These are phyloP conservation scores for Naganishia cerealis DNA, from an alignment of 1,284 basidiomycete genomes.

Conservation along the genomic window DNA sequence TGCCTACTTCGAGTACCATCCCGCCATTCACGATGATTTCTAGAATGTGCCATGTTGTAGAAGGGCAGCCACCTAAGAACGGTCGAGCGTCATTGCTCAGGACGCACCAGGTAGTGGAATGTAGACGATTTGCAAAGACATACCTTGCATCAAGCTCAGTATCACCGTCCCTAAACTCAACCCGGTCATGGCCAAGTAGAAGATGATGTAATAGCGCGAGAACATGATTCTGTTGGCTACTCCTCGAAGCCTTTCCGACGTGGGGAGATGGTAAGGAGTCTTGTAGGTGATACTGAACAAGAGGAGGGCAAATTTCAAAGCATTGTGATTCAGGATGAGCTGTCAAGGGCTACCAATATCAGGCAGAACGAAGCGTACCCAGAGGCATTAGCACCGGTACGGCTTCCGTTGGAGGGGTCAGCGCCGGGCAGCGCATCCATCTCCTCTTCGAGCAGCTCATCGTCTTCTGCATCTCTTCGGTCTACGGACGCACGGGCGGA, in stretches of 20 bases:
- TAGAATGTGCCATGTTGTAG: conserved; percentile 78
- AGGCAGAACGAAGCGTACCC: not conserved
- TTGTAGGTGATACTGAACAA: conserved; percentile 33
- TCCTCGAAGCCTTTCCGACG: conserved; percentile 50
- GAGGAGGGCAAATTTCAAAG: no score
- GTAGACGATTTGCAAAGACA: not conserved
- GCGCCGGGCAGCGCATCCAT: conserved; percentile 10
- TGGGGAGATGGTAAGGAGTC: conserved; percentile 50
- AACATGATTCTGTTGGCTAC: conserved; percentile 54
- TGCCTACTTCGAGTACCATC: conserved; percentile 88
- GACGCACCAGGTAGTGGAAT: not conserved
- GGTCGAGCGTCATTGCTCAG: conserved; percentile 43
- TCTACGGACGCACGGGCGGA: not conserved
- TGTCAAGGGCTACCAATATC: no score
- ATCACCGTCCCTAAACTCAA: conserved; percentile 85
- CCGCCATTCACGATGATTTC: conserved; percentile 85
- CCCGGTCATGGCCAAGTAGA: conserved; percentile 86
- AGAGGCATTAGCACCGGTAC: not conserved
- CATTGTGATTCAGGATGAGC: not conserved
- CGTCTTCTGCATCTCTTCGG: not conserved
- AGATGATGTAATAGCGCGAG: conserved; percentile 56
- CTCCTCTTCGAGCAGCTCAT: conserved; percentile 2
- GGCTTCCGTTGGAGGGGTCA: conserved; percentile 1
- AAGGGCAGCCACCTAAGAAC: conserved; percentile 68
- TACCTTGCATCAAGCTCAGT: conserved; percentile 65